Percentiles rank a stretch among this genome's conserved stretches.
phyloP scores from a whole-genome alignment of 768 basidiomycete species.

The Mycena metata region DNA sequence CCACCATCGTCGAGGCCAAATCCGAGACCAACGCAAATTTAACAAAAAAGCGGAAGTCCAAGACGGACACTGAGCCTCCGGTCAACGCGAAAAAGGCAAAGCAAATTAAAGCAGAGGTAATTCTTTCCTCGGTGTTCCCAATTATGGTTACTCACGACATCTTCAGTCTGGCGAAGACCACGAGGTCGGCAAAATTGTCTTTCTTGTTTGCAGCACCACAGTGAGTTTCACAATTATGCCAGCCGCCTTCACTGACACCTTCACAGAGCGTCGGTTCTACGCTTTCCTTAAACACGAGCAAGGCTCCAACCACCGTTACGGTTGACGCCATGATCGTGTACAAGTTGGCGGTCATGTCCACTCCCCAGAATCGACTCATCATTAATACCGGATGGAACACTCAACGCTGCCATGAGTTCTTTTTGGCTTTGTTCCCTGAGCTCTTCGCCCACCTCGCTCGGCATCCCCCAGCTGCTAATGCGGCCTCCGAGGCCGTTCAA shows the following conservation, averaged over 20 bases:
- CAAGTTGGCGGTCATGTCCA: background rate
- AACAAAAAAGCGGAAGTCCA: too few relatives aligned
- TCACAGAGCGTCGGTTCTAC: background rate
- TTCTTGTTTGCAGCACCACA: background rate
- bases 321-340: background rate
- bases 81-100: background rate
- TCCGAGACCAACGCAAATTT: too few relatives aligned
- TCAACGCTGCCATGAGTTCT: background rate
- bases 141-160: background rate
- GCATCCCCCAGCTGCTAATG: background rate
- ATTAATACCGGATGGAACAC: too few relatives aligned
- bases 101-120: background rate
- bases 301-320: background rate
- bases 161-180: background rate
- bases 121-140: background rate
- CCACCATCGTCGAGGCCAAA: too few relatives aligned
- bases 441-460: slow-evolving; percentile 3
- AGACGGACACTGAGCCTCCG: background rate
- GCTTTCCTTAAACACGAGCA: background rate
- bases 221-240: background rate
- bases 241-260: background rate
- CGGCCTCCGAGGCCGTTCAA: background rate
- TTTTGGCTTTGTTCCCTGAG: background rate
- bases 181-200: too few relatives aligned
- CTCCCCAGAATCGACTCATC: background rate